Conservation (phyloP, 1,139 yeast species). For the Lodderomyces margitis region DNA sequence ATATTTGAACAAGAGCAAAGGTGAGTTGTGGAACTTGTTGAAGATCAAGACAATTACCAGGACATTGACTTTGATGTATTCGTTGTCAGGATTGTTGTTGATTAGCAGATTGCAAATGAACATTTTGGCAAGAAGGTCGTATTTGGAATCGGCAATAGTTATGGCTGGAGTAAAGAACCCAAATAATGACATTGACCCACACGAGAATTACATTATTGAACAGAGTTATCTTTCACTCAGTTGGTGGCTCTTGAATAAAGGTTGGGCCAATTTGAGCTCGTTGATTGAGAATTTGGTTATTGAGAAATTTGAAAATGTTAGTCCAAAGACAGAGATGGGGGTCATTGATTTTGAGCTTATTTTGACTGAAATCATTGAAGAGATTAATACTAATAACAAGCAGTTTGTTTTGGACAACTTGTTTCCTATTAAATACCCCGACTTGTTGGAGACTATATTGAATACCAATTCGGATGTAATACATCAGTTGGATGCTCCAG, state of each 20-base stretch:
- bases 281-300: constrained; percentile 58
- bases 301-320: constrained; percentile 58
- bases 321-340: constrained; percentile 71
- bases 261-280: constrained; percentile 63
- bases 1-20: constrained; percentile 52
- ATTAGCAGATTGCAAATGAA: constrained; percentile 85
- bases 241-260: constrained; percentile 93
- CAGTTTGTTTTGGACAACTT: constrained; percentile 45
- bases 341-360: constrained; percentile 52
- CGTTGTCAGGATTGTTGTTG: constrained; percentile 66
- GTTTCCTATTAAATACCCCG: constrained; percentile 42
- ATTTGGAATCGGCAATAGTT: constrained; percentile 72
- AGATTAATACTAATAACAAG: constrained; percentile 36
- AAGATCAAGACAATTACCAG: constrained; percentile 75
- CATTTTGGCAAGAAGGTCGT: constrained; percentile 81
- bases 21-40: constrained; percentile 82
- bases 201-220: constrained; percentile 56
- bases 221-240: constrained; percentile 83
- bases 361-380: constrained; percentile 26
- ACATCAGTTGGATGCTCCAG: constrained; percentile 36
- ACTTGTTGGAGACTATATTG: constrained; percentile 42
- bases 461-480: constrained; percentile 47
- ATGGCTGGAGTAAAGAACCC: constrained; percentile 49
- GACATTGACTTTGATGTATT: constrained; percentile 67
- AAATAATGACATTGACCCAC: constrained; percentile 20